These are phyloP conservation scores for Ilex asprella DNA, from an alignment of 257 asterid genomes.

Conservation along the genomic window DNA sequence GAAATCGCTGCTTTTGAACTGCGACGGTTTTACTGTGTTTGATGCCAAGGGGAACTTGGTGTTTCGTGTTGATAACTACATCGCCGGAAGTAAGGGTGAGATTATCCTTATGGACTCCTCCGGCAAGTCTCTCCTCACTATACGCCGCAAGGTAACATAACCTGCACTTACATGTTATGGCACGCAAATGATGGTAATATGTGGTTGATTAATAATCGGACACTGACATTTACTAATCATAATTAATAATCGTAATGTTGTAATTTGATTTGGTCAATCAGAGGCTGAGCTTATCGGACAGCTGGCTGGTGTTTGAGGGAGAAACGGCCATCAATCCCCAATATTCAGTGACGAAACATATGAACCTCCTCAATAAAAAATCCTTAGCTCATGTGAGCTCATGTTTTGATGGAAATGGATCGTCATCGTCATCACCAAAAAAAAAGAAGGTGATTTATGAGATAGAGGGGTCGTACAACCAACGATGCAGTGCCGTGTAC, in stretches of 20 bases:
- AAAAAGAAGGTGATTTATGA: not conserved
- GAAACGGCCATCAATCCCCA: not conserved
- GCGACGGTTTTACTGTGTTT: conserved; percentile 75
- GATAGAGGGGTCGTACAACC: not conserved
- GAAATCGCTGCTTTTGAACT: conserved; percentile 59
- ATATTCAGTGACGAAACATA: not conserved
- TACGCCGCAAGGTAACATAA: conserved; percentile 60
- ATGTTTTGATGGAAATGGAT: not conserved
- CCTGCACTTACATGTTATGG: too few relatives aligned
- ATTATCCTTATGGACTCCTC: conserved; percentile 62
- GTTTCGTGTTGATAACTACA: conserved; percentile 74
- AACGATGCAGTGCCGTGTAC: not conserved
- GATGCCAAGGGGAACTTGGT: conserved; percentile 53
- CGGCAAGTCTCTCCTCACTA: conserved; percentile 57
- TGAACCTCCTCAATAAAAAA: not conserved
- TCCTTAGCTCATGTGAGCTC: not conserved
- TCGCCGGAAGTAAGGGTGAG: conserved; percentile 24
- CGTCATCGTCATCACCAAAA: not conserved
- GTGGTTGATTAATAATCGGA: too few relatives aligned
- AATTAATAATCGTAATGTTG: not conserved
- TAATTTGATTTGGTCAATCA: too few relatives aligned
- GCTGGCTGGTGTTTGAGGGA: too few relatives aligned
- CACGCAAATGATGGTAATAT: too few relatives aligned
- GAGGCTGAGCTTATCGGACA: too few relatives aligned
- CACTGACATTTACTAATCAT: too few relatives aligned